Percentiles rank a stretch among this genome's conserved stretches.
These are phyloP conservation scores for Colletotrichum cereale DNA, from an alignment of 2,329 filamentous ascomycete species.

Conservation along the genomic window DNA sequence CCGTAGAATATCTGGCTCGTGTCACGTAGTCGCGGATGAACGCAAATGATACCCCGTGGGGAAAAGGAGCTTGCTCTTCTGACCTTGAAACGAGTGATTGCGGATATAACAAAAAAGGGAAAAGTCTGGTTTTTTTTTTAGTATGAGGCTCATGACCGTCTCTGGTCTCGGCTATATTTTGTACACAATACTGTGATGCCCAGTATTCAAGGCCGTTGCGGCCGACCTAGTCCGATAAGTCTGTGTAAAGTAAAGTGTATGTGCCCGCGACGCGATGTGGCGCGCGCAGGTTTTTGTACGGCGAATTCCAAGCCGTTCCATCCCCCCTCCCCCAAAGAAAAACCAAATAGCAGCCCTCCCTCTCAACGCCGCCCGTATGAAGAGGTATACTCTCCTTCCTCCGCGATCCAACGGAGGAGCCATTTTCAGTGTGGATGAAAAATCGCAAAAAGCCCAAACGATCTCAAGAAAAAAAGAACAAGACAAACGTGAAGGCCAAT, in stretches of 20 bases:
- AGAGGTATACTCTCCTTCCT: conserved; percentile 5
- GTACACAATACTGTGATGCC: conserved; percentile 31
- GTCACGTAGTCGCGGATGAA: conserved; percentile 10
- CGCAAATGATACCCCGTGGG: conserved; percentile 32
- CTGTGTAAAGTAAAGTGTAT: conserved; percentile 13
- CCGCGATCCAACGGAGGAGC: conserved; percentile 13
- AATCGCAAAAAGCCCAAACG: not conserved
- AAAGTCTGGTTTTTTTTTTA: not conserved
- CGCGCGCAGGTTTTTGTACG: conserved; percentile 13
- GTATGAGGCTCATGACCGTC: conserved; percentile 14
- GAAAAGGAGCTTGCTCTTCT: not conserved
- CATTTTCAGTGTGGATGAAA: not conserved
- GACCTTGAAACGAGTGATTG: not conserved
- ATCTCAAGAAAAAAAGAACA: not conserved
- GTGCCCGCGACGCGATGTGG: not conserved
- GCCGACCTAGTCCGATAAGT: conserved; percentile 2
- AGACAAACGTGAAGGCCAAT: not conserved
- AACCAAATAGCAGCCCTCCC: conserved; percentile 10
- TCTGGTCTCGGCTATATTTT: conserved; percentile 24
- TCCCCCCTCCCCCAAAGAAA: not conserved
- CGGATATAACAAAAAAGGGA: conserved; percentile 3
- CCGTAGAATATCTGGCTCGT: conserved; percentile 39
- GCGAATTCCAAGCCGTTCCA: conserved; percentile 20
- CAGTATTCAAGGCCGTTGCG: conserved; percentile 36
- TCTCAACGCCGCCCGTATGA: conserved; percentile 37